Percentiles rank a stretch among this genome's conserved stretches.
phyloP scores from a whole-genome alignment of 2,329 filamentous ascomycete genomes.

The Aurifilum marmelostoma region DNA sequence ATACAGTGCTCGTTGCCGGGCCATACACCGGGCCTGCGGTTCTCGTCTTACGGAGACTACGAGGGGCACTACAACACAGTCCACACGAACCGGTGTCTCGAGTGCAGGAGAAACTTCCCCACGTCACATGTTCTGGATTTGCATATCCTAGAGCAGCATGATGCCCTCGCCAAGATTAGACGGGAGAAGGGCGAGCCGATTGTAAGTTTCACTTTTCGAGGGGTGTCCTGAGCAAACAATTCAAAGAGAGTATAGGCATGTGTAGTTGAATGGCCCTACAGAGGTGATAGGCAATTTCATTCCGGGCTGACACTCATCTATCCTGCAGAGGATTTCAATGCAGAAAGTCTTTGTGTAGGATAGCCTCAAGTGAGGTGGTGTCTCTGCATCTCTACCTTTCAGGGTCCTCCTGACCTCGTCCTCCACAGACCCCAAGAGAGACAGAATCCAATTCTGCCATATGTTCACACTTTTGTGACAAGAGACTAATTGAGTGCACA shows the following conservation, averaged over 20 bases:
- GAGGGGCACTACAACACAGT: slow-evolving; percentile 82
- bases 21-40: slow-evolving; percentile 71
- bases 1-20: slow-evolving; percentile 86
- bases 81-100: slow-evolving; percentile 82
- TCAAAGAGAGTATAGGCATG: not conserved
- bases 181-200: slow-evolving; percentile 85
- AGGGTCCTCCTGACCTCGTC: not conserved
- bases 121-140: slow-evolving; percentile 77
- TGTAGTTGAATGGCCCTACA: not conserved
- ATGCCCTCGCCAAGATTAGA: slow-evolving; percentile 73
- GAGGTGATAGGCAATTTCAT: not conserved
- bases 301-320: not conserved
- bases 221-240: not conserved
- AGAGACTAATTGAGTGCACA: slow-evolving; percentile 40
- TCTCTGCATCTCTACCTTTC: not conserved
- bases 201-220: slow-evolving; percentile 52
- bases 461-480: too few relatives aligned
- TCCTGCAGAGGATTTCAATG: not conserved
- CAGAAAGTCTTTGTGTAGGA: not conserved
- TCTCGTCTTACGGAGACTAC: slow-evolving; percentile 77
- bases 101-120: slow-evolving; percentile 87
- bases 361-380: not conserved
- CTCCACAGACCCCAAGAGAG: not conserved
- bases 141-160: slow-evolving; percentile 91
- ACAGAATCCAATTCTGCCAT: not conserved